Evolutionary conservation across 2,329 filamentous ascomycete genomes (phyloP), one percentile per base, ranked within the genome.

Genomic region (Shiraia bambusicola): DNA sequence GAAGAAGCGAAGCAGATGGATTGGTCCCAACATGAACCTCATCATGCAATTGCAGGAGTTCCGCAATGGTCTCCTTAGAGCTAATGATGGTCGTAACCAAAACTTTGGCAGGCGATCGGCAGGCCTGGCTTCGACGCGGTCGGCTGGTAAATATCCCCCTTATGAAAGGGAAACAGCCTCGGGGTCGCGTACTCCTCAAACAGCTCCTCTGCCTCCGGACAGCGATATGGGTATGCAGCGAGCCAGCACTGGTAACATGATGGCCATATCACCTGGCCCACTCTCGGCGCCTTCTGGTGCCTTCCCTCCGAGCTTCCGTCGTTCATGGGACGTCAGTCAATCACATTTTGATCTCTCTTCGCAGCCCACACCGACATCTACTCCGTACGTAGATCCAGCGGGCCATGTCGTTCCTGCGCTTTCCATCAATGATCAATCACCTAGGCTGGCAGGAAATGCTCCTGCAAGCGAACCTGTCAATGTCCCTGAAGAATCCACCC

Each of bases 21-120:
- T 94, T 56, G 90, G 88, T 44, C 88, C 88, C 0, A 94, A 94
- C 67, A 94, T 94, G 88, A 88, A 88, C 54, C 76, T 94, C 53
- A 90, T 94, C 77, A 93, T 93, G 76, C 90, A 88, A 54, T 73
- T 94, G 34, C 87, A 91, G 65, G 87, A 92, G 59, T 92, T 91
- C 62, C 77, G 48, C 68, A 79, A 52, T 63, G 78, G 59, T 70
- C 76, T 66, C 30, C 42, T 69, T n/a, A 61, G 63, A 39, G 53
- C 60, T 8, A 70, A 65, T 29, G 61, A 66, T 24, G 61, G 48
- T 33, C 61, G 62, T 34, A 63, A 58, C 34, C 62, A 64, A 45
- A 54, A 47, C 6, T 68, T 61, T 41, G 63, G 63, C 24, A 50
- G 64, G 29, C 58, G 65, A 34, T 63, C 64, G 25, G 61, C 57